Base-by-base conservation (phyloP, 1,139 yeast genomes). In the Pichia sp. region DNA sequence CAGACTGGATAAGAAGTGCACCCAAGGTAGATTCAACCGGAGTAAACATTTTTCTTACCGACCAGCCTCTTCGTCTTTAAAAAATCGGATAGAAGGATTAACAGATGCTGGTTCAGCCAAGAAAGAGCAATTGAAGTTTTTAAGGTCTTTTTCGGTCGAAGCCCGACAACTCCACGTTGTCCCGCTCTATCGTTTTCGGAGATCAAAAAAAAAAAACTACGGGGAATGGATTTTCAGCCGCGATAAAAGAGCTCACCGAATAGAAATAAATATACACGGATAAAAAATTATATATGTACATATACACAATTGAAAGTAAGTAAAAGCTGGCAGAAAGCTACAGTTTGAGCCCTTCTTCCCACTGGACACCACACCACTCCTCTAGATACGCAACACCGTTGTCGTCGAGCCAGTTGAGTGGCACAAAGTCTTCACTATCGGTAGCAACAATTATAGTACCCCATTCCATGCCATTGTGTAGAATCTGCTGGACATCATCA, bases 331-430 rank as follows among this genome's bases (percentile, higher is more conserved):
- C 31, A 10, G 2, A 28, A 10, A 3, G n/a, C n/a, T 31, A 31
- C 7, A 31, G 37, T 18, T 57, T 58, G 10, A 72, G 72, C 55
- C 74, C 71, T 57, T 79, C 83, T 67, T 93, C 99, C 98, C 98
- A 93, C 69, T 93, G 99, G 12, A 91, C 96, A 28, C 93, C 96
- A 58, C 87, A 87, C 85, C 86, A 87, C 68, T 93, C 99, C 65
- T 87, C 90, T 1, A 85, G 79, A 62, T 93, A 93, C 0, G 88
- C 96, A 21, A 89, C 93, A 44, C 82, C 79, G 54, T 82, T 74
- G 2, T 71, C 76, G 59, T 85, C 86, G 25, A 76, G 66, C 46
- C 74, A 67, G 25, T 60, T 57, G 1, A 54, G 53, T 1, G 95
- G 89, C 13, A 80, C 71, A 56, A 71, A 78, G 66, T 93, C 96